Percentiles rank a stretch among this genome's conserved stretches.
Evolutionary conservation across 75 land plant species (phyloP).

Genomic region (Pseudotsuga menziesii): DNA sequence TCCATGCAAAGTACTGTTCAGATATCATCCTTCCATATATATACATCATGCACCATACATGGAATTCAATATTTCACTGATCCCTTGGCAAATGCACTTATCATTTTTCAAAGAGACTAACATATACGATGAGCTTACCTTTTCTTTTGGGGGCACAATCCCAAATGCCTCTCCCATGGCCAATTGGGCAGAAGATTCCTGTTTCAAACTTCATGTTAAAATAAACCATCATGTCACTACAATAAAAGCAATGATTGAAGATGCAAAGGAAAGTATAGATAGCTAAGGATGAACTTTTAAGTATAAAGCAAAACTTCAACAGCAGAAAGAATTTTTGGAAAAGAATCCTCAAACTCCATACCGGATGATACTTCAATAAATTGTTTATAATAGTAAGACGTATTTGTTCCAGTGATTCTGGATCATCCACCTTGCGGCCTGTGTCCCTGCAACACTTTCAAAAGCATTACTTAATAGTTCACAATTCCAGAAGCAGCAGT

Average conservation of each 20-base stretch:
- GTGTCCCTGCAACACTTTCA: slow-evolving; percentile 46
- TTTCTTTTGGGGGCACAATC: slow-evolving; percentile 45
- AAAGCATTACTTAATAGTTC: not conserved
- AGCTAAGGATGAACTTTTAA: not conserved
- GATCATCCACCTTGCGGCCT: slow-evolving; percentile 89
- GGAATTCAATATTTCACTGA: slow-evolving; percentile 8
- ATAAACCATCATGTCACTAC: not conserved
- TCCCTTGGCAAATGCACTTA: not conserved
- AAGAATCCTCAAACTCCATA: slow-evolving; percentile 22
- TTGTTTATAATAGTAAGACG: slow-evolving; percentile 97
- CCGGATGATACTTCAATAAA: slow-evolving; percentile 89
- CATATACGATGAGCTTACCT: slow-evolving; percentile 26
- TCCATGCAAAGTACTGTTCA: not conserved
- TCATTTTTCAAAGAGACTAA: not conserved
- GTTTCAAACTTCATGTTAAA: slow-evolving; percentile 7
- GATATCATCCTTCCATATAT: not conserved
- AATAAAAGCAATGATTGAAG: not conserved
- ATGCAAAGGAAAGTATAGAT: not conserved
- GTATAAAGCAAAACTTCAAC: not conserved
- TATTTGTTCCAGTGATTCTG: slow-evolving; percentile 91
- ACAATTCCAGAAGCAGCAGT: not conserved
- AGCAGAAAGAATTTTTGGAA: not conserved
- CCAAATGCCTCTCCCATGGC: slow-evolving; percentile 97
- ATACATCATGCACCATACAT: not conserved
- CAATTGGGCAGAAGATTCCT: slow-evolving; percentile 90